Conservation (phyloP, 2,329 filamentous ascomycete genomes). For the Fusarium mangiferae region DNA sequence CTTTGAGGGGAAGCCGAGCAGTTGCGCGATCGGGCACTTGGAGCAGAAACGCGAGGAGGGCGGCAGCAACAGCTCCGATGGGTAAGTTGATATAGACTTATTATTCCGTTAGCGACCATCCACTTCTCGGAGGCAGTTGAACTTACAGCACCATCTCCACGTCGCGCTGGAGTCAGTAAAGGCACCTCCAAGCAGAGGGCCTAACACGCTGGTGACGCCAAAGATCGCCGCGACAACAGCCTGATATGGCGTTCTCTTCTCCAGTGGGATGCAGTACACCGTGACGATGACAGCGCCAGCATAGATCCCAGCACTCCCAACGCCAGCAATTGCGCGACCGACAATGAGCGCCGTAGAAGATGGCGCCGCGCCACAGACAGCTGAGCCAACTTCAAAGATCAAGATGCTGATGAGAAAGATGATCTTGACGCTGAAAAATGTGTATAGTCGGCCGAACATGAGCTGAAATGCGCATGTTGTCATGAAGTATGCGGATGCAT, state of each 20-base stretch:
- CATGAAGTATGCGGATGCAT: constrained; percentile 60
- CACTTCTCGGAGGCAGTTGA: not conserved
- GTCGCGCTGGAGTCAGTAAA: constrained; percentile 32
- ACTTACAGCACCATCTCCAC: constrained; percentile 10
- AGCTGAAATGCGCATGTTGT: constrained; percentile 53
- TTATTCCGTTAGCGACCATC: not conserved
- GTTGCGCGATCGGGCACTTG: constrained; percentile 1
- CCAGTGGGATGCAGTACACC: constrained; percentile 47
- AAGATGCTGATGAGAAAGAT: constrained; percentile 52
- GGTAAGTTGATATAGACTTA: constrained; percentile 4
- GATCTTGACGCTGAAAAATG: constrained; percentile 57
- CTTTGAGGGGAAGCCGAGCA: not conserved
- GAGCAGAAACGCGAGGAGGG: not conserved
- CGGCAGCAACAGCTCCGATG: not conserved
- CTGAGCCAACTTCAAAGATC: constrained; percentile 61
- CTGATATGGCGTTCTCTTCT: constrained; percentile 38
- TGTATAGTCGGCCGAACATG: constrained; percentile 54
- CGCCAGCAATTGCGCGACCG: constrained; percentile 57
- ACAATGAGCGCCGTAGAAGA: constrained; percentile 19
- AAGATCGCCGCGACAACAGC: constrained; percentile 43
- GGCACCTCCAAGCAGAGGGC: constrained; percentile 44
- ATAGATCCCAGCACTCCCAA: constrained; percentile 53
- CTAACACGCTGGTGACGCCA: constrained; percentile 43
- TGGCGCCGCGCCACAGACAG: constrained; percentile 53
- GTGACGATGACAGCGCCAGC: constrained; percentile 8